phyloP scores from a whole-genome alignment of 1,139 yeast species.

The Debaryomycetaceae sp. region DNA sequence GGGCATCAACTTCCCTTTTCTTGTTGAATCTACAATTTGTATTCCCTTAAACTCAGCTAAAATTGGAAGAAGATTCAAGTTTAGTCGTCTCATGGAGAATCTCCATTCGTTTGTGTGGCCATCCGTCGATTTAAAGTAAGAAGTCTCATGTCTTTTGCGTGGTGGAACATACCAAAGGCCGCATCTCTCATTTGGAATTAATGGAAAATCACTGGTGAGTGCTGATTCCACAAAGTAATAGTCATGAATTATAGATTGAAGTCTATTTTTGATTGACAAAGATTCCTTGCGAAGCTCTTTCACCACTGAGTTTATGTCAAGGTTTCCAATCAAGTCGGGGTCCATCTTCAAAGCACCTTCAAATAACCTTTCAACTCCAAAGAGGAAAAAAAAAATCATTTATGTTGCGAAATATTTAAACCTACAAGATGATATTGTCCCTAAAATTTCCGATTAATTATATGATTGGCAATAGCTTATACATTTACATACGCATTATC shows the following conservation, averaged over 20 bases:
- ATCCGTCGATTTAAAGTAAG: constrained; percentile 87
- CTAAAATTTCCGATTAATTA: background rate
- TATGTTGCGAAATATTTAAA: background rate
- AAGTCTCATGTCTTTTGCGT: constrained; percentile 33
- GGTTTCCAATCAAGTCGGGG: constrained; percentile 1
- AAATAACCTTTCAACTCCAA: background rate
- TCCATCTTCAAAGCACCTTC: too few relatives aligned
- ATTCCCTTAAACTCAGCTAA: constrained; percentile 44
- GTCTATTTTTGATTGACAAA: constrained; percentile 55
- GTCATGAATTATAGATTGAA: constrained; percentile 70
- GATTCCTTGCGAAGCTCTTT: constrained; percentile 51
- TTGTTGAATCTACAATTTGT: constrained; percentile 76
- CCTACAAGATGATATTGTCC: background rate
- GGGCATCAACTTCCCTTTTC: constrained; percentile 81
- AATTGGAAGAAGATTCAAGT: constrained; percentile 61
- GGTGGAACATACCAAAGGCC: constrained; percentile 81
- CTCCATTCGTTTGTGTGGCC: constrained; percentile 84
- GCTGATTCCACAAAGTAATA: constrained; percentile 20
- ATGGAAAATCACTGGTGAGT: constrained; percentile 25
- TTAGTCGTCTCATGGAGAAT: constrained; percentile 69
- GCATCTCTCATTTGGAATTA: constrained; percentile 78
- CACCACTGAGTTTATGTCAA: constrained; percentile 20
- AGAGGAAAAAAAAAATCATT: background rate
- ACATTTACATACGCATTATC: constrained; percentile 1
- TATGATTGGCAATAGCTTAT: background rate